These are phyloP conservation scores for Aspergillus coremiiformis DNA, from an alignment of 495 filamentous ascomycete species.

Conservation along the genomic window DNA sequence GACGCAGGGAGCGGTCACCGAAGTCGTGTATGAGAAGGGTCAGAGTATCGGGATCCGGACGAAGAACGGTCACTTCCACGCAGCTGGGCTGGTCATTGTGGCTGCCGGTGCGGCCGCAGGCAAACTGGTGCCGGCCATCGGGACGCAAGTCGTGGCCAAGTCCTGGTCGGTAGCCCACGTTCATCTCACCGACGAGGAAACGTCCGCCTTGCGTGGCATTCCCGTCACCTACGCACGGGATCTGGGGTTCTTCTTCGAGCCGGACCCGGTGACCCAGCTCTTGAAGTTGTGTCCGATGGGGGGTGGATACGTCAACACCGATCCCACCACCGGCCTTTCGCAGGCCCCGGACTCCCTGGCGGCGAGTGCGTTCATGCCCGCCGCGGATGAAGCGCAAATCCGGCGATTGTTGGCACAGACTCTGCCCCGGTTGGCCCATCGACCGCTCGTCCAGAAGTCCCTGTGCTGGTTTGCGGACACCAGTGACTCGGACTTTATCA, in stretches of 20 bases:
- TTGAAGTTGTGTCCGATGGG: conserved; percentile 50
- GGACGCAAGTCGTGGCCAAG: conserved; percentile 39
- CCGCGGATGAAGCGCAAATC: conserved; percentile 40
- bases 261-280: conserved; percentile 45
- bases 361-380: conserved; percentile 38
- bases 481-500: conserved; percentile 47
- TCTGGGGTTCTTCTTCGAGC: conserved; percentile 54
- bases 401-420: conserved; percentile 42
- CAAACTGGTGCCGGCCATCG: conserved; percentile 32
- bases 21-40: conserved; percentile 19
- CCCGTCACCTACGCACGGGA: conserved; percentile 49
- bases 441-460: conserved; percentile 40
- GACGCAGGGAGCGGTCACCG: conserved; percentile 16
- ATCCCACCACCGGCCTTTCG: conserved; percentile 27
- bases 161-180: conserved; percentile 49
- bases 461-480: conserved; percentile 55
- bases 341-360: conserved; percentile 25
- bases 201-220: conserved; percentile 42
- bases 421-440: conserved; percentile 40
- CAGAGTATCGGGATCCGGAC: conserved; percentile 31
- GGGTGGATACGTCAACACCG: conserved; percentile 46
- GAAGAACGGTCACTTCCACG: conserved; percentile 29
- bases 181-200: conserved; percentile 45
- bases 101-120: conserved; percentile 37
- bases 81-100: conserved; percentile 32